Evolutionary conservation across 2,329 filamentous ascomycete genomes (phyloP), one percentile per base, ranked within the genome.

Genomic region (Epichloe typhina): DNA sequence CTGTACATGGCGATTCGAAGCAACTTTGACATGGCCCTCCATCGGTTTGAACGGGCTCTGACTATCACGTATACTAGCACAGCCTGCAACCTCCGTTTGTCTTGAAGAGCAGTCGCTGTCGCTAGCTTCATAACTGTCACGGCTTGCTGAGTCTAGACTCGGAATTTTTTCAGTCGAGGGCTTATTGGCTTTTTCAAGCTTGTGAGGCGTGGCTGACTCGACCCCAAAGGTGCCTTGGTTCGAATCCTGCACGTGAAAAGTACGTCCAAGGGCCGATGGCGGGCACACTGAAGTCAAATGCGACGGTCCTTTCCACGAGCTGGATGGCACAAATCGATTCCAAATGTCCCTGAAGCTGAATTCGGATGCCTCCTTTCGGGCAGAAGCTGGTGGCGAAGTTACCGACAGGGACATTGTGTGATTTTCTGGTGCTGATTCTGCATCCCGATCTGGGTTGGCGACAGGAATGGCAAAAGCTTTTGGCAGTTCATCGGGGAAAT

Each of bases 291-390:
- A 50, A 36, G 55, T 40, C 43, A 56, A 44, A 9, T 45, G 49
- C 23, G 55, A 54, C n/a, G 56, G 50, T 21, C 51, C 60, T 36
- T 55, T 53, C 63, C 56, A 62, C 11, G 59, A 57, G 6, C 53
- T 58, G 21, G 56, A 52, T 12, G 62, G 57, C 21, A 64, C 55
- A 26, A 59, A 51, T 3, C 49, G 56, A 46, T 58, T 57, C 7
- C 62, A 37, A 9, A 62, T 57, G 35, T 46, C 49, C 21, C 55
- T 61, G 1, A 63, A 48, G 15, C 60, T 57, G 36, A 56, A 57
- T 3, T 53, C 55, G 7, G 48, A 39, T 37, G 49, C 2, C n/a
- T 55, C 47, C 13, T 53, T 47, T 37, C 45, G 39, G 12, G 21
- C 21, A 13, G 38, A 26, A 39, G 9, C 17, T 15, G 42, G 21